Evolutionary conservation across 306 rosid genomes (phyloP), one percentile per base, ranked within the genome.

Genomic region (Betula pendula): DNA sequence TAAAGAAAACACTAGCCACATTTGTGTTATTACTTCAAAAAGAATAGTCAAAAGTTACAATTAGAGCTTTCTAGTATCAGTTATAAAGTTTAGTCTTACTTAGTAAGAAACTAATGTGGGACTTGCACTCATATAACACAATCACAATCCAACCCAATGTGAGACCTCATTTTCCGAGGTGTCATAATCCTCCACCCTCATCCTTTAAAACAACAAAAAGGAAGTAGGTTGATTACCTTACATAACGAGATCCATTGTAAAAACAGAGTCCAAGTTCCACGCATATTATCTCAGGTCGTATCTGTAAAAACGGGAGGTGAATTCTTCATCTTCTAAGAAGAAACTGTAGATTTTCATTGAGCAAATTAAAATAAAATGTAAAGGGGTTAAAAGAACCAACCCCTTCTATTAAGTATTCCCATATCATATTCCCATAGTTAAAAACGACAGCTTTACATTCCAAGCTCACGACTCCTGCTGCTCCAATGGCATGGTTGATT

Each of bases 401-500:
- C 89, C 86, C 92, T 40, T 83, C 68, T 59, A 84, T 75, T 81
- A 91, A 67, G 80, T 84, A 81, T 25, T 88, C 92, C 92, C 96
- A 91, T 76, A 91, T 82, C 82, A 33, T 47, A 83, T 85, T 77
- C 19, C 88, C 94, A 55, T 91, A 91, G 72, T 87, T 80, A 50
- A 77, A 78, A 70, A 87, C 62, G 7, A 91, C 74, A 80, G 47
- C 83, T 89, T 89, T 91, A 69, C 97, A 91, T 75, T 91, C 91
- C 73, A 83, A 76, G 71, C 88, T 91, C 22, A 81, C 86, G 71
- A 77, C 74, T 55, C 97, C 92, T 75, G 87, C 87, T 59, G 94
- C 91, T 83, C 94, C 92, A 72, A 88, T 91, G 80, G 89, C 94
- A 80, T 86, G 90, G 83, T 89, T 89, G 67, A 91, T 89, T 84